phyloP scores from a whole-genome alignment of 495 filamentous ascomycete species.

The Letharia lupina region DNA sequence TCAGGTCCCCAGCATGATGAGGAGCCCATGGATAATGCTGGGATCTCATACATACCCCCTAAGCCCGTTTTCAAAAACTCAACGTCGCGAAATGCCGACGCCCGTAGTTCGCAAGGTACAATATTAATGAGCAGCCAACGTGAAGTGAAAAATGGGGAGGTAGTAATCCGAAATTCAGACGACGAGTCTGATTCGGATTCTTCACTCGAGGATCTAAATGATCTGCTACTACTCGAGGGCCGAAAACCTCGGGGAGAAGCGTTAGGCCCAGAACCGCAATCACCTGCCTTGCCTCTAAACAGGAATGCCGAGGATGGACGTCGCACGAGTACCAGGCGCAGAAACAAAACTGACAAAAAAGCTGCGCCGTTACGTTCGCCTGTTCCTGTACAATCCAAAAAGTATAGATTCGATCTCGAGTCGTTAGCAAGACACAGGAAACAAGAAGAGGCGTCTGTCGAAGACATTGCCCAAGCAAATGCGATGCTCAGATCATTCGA shows the following conservation, averaged over 20 bases:
- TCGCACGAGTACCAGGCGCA: slow-evolving; percentile 7
- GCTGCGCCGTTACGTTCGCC: slow-evolving; percentile 28
- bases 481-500: slow-evolving; percentile 34
- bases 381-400: slow-evolving; percentile 41
- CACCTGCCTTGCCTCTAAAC: neutral
- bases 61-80: neutral
- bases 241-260: slow-evolving; percentile 25
- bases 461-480: slow-evolving; percentile 45
- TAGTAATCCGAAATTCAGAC: slow-evolving; percentile 60
- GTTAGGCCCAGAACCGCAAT: slow-evolving; percentile 15
- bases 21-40: neutral
- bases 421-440: slow-evolving; percentile 52
- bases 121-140: slow-evolving; percentile 31
- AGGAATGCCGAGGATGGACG: neutral
- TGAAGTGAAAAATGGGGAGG: slow-evolving; percentile 40
- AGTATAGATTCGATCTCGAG: slow-evolving; percentile 59
- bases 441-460: slow-evolving; percentile 49
- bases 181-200: slow-evolving; percentile 54
- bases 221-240: slow-evolving; percentile 28
- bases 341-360: slow-evolving; percentile 7
- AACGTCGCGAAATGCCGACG: neutral
- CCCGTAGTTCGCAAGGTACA: slow-evolving; percentile 11
- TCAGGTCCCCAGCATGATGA: neutral
- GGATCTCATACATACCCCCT: neutral
- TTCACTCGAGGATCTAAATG: slow-evolving; percentile 40